Conservation (phyloP, 2,329 filamentous ascomycete genomes). For the Gnomoniopsis smithogilvyi region DNA sequence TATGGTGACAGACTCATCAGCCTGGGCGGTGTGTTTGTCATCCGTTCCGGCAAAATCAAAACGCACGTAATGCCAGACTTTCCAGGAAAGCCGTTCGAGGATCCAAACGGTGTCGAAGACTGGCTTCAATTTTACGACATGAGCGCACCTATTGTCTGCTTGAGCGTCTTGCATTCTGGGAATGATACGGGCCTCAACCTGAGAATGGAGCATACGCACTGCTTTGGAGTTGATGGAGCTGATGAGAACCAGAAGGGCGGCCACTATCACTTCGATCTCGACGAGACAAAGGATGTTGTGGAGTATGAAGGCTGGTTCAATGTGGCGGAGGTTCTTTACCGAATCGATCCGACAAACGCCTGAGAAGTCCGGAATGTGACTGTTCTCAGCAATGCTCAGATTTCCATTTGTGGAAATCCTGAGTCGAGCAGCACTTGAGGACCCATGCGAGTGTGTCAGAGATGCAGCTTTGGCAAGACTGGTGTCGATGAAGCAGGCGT, state of each 20-base stretch:
- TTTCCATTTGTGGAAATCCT: no score
- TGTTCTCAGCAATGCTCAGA: no score
- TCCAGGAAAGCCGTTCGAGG: conserved; percentile 29
- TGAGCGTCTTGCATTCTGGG: conserved; percentile 39
- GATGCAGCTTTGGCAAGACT: no score
- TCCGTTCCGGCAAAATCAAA: conserved; percentile 33
- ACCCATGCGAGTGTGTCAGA: no score
- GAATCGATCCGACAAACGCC: not conserved
- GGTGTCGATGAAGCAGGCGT: no score
- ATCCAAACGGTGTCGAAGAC: conserved; percentile 26
- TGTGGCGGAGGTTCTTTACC: conserved; percentile 32
- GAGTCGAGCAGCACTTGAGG: no score
- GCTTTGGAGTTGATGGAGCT: conserved; percentile 32
- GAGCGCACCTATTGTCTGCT: conserved; percentile 33
- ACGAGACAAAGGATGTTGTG: conserved; percentile 29
- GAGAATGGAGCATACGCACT: conserved; percentile 46
- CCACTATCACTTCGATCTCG: conserved; percentile 42
- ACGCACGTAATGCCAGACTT: conserved; percentile 46
- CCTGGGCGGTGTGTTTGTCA: conserved; percentile 38
- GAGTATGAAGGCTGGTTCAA: conserved; percentile 47
- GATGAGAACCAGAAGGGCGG: conserved; percentile 30
- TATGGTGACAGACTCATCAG: conserved; percentile 35
- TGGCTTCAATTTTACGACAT: conserved; percentile 40
- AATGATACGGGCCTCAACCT: conserved; percentile 34
- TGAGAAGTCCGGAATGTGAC: not conserved